Base-by-base conservation (phyloP, 768 basidiomycete genomes). In the Xerocomus spinulosus region DNA sequence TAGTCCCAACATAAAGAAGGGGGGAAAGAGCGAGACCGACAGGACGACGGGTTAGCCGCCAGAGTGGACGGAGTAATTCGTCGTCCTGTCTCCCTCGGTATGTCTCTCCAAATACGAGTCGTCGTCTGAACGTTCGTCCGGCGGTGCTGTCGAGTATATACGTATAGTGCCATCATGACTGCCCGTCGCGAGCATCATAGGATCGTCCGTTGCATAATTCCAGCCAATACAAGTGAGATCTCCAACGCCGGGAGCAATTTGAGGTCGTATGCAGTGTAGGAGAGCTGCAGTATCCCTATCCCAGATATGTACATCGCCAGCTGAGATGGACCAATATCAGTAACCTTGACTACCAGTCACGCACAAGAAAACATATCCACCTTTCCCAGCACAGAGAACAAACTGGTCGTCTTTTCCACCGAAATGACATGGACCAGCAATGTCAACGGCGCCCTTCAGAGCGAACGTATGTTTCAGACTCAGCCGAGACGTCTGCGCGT, bases 231-330 rank as follows among this genome's bases (percentile, higher is more conserved):
- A 86, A 9, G 89, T 90, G 49, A 91, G 60, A 59, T 89, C 87
- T 21, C 83, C 84, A 2, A 44, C 52, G 4, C 79, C 76, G 25
- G 78, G 74, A 10, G 54, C 21, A 15, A 55, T 60, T 13, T 82
- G 83, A 24, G 81, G 76, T 13, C 77, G 80, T 54, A 92, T 75
- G 52, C 82, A 77, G 52, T 88, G 87, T 3, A 92, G 71, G 2
- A 88, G 69, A 8, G 80, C 74, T 5, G 79, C 89, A 10, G 84
- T 85, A 67, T 90, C 87, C 50, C 82, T 79, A 58, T 92, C 89
- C 89, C 89, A 92, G 12, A 91, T 86, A 59, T 87, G 83, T 13
- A 92, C 82, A 57, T 89, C 85, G 4, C 89, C 89, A 51, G 78
- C 88, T 89, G 50, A 29, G 20, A 37, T 36, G 17, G 34, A 48